These are phyloP conservation scores for Exophiala phaeomuriformis DNA, from an alignment of 2,329 filamentous ascomycete genomes.

Conservation along the genomic window DNA sequence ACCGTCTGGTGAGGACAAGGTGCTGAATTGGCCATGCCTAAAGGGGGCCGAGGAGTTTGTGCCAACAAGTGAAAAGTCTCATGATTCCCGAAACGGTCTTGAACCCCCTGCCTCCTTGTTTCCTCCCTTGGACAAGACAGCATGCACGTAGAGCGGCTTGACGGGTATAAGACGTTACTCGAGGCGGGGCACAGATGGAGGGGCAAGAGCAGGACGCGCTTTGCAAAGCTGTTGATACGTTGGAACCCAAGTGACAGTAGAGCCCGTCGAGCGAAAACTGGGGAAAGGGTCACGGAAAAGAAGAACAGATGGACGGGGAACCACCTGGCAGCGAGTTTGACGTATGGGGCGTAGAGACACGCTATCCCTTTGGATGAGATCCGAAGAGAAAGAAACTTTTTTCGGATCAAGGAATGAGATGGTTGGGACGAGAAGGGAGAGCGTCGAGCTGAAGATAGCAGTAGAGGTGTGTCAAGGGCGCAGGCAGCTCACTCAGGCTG, in stretches of 20 bases:
- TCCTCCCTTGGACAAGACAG: background rate
- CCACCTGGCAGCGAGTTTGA: background rate
- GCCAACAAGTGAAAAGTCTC: background rate
- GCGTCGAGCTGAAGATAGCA: background rate
- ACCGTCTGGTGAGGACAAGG: background rate
- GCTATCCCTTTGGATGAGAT: background rate
- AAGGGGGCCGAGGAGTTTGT: background rate
- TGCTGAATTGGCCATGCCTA: background rate
- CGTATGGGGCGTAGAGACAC: background rate
- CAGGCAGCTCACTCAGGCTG: too few relatives aligned
- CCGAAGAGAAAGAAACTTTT: background rate
- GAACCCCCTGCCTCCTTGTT: background rate
- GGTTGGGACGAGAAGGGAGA: background rate
- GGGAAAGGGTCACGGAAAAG: background rate
- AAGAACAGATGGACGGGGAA: background rate
- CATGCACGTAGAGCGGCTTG: background rate
- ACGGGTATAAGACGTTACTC: background rate
- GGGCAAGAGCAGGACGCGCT: background rate
- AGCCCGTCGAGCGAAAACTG: background rate
- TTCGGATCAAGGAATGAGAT: slow-evolving; percentile 1
- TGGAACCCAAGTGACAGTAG: background rate
- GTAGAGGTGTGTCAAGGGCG: too few relatives aligned
- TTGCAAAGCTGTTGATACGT: background rate
- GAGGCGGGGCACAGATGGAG: background rate
- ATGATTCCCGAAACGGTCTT: background rate